These are phyloP conservation scores for Beauveria caledonica DNA, from an alignment of 2,329 filamentous ascomycete genomes.

Conservation along the genomic window DNA sequence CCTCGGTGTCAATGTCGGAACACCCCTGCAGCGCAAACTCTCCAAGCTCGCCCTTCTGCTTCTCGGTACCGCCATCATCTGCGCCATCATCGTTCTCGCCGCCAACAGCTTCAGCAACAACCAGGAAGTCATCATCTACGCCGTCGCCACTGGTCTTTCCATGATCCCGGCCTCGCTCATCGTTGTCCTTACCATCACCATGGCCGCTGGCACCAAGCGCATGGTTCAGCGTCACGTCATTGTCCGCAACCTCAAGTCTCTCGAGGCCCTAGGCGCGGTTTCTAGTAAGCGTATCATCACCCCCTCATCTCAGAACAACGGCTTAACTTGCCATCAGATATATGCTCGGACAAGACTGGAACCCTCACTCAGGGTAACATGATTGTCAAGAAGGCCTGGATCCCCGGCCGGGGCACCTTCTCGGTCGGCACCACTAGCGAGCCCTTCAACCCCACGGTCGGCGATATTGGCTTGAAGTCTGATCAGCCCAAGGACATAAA, in stretches of 20 bases:
- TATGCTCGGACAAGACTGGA: slow-evolving; percentile 51
- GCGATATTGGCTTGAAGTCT: slow-evolving; percentile 33
- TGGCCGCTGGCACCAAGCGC: slow-evolving; percentile 46
- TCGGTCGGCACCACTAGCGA: slow-evolving; percentile 41
- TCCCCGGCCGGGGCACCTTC: slow-evolving; percentile 39
- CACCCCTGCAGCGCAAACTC: slow-evolving; percentile 60
- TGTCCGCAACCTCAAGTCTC: slow-evolving; percentile 40
- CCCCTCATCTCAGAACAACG: background rate
- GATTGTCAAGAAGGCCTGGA: slow-evolving; percentile 45
- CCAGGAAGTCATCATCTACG: slow-evolving; percentile 35
- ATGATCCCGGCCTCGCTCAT: slow-evolving; percentile 44
- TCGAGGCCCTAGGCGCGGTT: slow-evolving; percentile 47
- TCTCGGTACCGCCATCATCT: slow-evolving; percentile 48
- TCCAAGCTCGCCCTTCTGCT: slow-evolving; percentile 61
- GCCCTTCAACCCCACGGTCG: slow-evolving; percentile 49
- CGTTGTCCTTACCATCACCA: slow-evolving; percentile 50
- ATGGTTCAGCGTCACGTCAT: slow-evolving; percentile 46
- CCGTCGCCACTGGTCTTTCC: slow-evolving; percentile 37
- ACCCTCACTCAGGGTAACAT: slow-evolving; percentile 46
- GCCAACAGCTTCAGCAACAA: slow-evolving; percentile 32
- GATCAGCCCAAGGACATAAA: slow-evolving; percentile 28
- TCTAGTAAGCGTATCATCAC: slow-evolving; percentile 28
- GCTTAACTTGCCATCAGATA: slow-evolving; percentile 28
- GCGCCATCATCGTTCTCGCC: slow-evolving; percentile 36
- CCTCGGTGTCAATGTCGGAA: slow-evolving; percentile 48